A percentile compares a stretch with the other conserved stretches of the same genome.
These are phyloP conservation scores for barrel medic (Medicago truncatula) DNA, from an alignment of 306 rosid species.

Conservation along the genomic window DNA sequence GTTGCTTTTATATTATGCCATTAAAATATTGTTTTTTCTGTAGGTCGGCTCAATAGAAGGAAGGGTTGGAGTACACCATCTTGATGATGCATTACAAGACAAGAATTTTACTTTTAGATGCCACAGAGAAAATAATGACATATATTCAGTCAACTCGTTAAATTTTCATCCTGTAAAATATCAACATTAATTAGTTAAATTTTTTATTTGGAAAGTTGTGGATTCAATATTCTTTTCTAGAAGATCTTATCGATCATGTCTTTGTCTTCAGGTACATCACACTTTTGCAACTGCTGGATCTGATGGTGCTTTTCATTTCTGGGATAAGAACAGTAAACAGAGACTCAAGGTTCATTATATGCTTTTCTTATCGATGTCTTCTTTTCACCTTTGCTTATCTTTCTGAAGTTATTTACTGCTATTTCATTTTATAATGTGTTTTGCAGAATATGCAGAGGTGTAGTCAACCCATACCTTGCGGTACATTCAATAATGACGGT, in stretches of 20 bases:
- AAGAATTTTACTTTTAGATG: constrained; percentile 93
- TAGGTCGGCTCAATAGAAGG: constrained; percentile 98
- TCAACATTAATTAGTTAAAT: constrained; percentile 8
- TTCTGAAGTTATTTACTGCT: constrained; percentile 14
- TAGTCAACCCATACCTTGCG: constrained; percentile 88
- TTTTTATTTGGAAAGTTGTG: constrained; percentile 27
- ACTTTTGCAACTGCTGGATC: constrained; percentile 98
- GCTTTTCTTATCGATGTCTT: too few species aligned
- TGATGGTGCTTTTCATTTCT: constrained; percentile 95
- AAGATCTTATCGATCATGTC: constrained; percentile 31
- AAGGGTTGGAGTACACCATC: constrained; percentile 97
- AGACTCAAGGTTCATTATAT: constrained; percentile 98
- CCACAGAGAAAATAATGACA: constrained; percentile 79
- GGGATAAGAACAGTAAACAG: constrained; percentile 98
- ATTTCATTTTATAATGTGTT: constrained; percentile 22
- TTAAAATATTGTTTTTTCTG: constrained; percentile 22
- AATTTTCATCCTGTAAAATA: constrained; percentile 82
- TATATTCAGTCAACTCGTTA: constrained; percentile 85
- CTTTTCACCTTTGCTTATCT: neutral
- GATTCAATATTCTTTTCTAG: constrained; percentile 34
- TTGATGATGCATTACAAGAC: constrained; percentile 73
- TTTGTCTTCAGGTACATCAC: constrained; percentile 76
- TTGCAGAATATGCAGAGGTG: constrained; percentile 89
- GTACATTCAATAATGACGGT: constrained; percentile 89
- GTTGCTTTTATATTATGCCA: constrained; percentile 4